These are phyloP conservation scores for Cyclotella choctawhatcheeana DNA, from an alignment of 108 stramenopile genomes.

Conservation along the genomic window DNA sequence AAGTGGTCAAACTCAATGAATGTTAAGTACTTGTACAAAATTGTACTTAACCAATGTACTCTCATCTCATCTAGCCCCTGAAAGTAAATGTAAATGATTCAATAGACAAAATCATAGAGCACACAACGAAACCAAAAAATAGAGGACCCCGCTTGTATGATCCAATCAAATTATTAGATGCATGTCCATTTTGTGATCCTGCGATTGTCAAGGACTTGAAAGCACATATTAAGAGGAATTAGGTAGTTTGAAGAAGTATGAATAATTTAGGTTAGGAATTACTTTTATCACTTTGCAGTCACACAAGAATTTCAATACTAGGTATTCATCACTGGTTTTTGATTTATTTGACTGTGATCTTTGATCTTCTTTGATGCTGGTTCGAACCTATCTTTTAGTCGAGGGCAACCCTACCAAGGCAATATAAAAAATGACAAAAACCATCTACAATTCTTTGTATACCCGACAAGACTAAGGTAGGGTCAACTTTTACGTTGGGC, in stretches of 20 bases:
- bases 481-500: no score
- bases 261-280: neutral
- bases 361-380: no score
- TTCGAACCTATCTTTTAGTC: no score
- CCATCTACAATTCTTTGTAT: no score
- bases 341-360: neutral
- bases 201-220: slow-evolving; percentile 7
- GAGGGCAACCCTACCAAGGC: no score
- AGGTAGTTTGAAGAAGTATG: neutral
- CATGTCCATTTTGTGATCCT: slow-evolving; percentile 15
- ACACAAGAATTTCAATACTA: no score
- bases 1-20: neutral
- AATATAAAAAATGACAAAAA: no score
- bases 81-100: neutral
- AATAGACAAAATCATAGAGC: neutral
- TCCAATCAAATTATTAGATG: slow-evolving; percentile 18
- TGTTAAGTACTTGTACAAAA: neutral
- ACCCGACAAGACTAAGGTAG: no score
- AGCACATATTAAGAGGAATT: neutral
- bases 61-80: slow-evolving; percentile 2
- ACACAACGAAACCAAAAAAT: slow-evolving; percentile 4
- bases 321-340: neutral
- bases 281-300: no score
- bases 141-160: slow-evolving; percentile 18
- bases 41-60: neutral